Evolutionary conservation across 2,329 filamentous ascomycete genomes (phyloP), one percentile per base, ranked within the genome.

Genomic region (Rutstroemia sp.): DNA sequence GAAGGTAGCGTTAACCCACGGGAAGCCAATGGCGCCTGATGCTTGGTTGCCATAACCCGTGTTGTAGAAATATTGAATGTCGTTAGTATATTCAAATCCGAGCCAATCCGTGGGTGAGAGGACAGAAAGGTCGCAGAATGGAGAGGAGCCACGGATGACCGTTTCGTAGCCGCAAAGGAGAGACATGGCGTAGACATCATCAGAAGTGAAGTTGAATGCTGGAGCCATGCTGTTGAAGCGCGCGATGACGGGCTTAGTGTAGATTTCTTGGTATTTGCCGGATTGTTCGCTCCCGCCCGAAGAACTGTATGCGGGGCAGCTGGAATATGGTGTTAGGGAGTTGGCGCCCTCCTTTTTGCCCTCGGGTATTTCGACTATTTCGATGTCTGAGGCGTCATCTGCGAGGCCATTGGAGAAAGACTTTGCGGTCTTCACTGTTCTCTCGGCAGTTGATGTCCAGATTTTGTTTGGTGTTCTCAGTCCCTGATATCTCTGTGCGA

Each of bases 1-100:
- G n/a, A 76, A 69, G 2, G 74, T 78, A 18, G 74, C 76, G 57
- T 81, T 79, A 4, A 79, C 63, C 77, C 79, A 81, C 0, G 78
- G 78, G 58, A 73, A 76, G 1, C 78, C 78, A 34, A 80, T 71
- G 2, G 70, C 71, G 1, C 75, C 74, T 1, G 75, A 74, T 5
- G 75, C 67, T 1, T 69, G 63, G 45, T 75, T 75, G 39, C 77
- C 77, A 59, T 80, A 80, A n/a, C 79, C 78, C 1, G 73, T 67
- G 68, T 80, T 80, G 66, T 77, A 74, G 65, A 73, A 72, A 63
- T 77, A 78, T 64, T 73, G 72, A 56, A 78, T 69, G 60, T 78
- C 75, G 61, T 77, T 77, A 53, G 72, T 72, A 63, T 78, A 78
- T 62, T 78, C 76, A 58, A 77, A 78, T 10, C 67, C 69, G 7